These are phyloP conservation scores for Phaffomyces opuntiae DNA, from an alignment of 805 yeast species.

Conservation along the genomic window DNA sequence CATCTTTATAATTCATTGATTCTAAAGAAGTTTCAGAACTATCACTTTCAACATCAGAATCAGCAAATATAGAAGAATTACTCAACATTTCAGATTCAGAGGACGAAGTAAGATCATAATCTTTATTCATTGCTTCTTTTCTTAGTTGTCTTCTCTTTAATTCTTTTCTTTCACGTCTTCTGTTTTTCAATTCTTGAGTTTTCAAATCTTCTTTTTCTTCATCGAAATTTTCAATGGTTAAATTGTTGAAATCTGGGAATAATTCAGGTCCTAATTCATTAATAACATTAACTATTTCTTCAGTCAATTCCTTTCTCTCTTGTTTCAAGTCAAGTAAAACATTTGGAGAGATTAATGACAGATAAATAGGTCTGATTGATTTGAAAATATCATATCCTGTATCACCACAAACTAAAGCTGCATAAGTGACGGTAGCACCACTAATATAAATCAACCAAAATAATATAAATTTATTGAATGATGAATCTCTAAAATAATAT, in stretches of 20 bases:
- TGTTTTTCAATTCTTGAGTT: constrained; percentile 30
- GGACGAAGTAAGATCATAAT: constrained; percentile 8
- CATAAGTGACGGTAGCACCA: constrained; percentile 70
- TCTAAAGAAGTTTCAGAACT: constrained; percentile 25
- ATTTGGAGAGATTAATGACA: constrained; percentile 52
- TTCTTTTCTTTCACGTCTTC: constrained; percentile 26
- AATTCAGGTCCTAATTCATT: constrained; percentile 78
- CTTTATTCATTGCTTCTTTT: constrained; percentile 1
- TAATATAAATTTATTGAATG: constrained; percentile 23
- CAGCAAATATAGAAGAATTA: constrained; percentile 35
- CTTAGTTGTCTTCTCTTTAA: constrained; percentile 12
- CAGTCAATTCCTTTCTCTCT: constrained; percentile 54
- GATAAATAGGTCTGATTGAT: constrained; percentile 72
- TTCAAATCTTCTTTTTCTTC: constrained; percentile 29
- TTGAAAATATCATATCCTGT: constrained; percentile 86
- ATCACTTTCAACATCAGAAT: constrained; percentile 28
- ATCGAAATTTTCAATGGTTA: constrained; percentile 21
- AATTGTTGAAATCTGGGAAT: constrained; percentile 73
- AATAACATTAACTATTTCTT: constrained; percentile 70
- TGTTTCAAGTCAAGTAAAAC: constrained; percentile 52
- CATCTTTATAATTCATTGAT: not conserved
- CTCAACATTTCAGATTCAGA: constrained; percentile 38
- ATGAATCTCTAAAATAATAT: constrained; percentile 26
- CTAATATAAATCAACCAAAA: constrained; percentile 47
- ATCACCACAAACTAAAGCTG: constrained; percentile 91